Evolutionary conservation across 1,284 basidiomycete genomes (phyloP).

Genomic region (Apiotrichum sp.): DNA sequence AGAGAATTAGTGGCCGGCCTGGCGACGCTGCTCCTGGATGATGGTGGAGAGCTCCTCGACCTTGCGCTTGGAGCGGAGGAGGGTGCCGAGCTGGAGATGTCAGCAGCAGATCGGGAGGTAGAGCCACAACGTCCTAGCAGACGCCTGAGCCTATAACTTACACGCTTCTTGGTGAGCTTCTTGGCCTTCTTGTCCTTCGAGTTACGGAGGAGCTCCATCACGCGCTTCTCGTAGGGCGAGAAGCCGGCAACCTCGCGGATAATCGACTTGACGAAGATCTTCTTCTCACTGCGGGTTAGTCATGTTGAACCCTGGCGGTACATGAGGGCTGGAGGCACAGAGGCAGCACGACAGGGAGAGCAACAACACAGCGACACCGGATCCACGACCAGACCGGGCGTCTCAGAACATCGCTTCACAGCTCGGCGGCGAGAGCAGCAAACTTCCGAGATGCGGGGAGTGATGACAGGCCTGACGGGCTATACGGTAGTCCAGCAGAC

Average conservation of each 20-base stretch:
- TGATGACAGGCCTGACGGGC: too few species aligned
- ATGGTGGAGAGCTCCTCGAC: slow-evolving; percentile 84
- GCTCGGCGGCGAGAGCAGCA: too few species aligned
- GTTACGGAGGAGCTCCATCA: slow-evolving; percentile 98
- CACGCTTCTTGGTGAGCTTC: slow-evolving; percentile 97
- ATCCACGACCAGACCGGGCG: too few species aligned
- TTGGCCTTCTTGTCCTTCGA: slow-evolving; percentile 99
- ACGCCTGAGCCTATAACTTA: slow-evolving; percentile 50
- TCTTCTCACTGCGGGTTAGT: slow-evolving; percentile 53
- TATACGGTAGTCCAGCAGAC: too few species aligned
- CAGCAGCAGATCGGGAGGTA: not conserved
- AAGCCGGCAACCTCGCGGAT: slow-evolving; percentile 95
- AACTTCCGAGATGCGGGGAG: too few species aligned
- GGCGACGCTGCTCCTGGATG: slow-evolving; percentile 61
- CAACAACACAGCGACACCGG: too few species aligned
- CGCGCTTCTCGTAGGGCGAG: slow-evolving; percentile 96
- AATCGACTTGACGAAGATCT: slow-evolving; percentile 83
- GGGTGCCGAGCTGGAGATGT: slow-evolving; percentile 70
- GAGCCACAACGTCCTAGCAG: not conserved
- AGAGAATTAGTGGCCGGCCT: slow-evolving; percentile 45
- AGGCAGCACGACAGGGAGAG: too few species aligned
- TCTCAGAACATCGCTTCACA: too few species aligned
- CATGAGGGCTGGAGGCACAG: too few species aligned
- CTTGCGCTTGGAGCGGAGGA: slow-evolving; percentile 95
- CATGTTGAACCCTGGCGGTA: too few species aligned